Conservation (phyloP, 352 stramenopile genomes). For the Globisporangium mamillatum region DNA sequence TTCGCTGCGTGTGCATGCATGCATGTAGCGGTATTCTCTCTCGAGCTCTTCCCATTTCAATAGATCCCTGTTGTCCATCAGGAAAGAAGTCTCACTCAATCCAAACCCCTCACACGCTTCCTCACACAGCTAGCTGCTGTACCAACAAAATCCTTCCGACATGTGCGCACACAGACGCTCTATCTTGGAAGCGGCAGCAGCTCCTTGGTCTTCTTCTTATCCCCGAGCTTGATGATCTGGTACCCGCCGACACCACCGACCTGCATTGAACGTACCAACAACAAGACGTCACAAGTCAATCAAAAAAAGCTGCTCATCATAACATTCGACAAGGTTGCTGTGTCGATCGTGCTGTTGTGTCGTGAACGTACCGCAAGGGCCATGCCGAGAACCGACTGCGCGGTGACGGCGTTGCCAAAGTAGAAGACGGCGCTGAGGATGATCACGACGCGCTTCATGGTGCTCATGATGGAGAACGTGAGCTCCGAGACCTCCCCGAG, state of each 20-base stretch:
- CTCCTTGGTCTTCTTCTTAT: slow-evolving; percentile 34
- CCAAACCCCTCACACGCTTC: background rate
- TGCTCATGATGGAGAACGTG: slow-evolving; percentile 90
- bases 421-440: slow-evolving; percentile 84
- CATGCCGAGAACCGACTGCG: slow-evolving; percentile 73
- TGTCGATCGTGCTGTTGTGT: background rate
- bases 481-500: slow-evolving; percentile 85
- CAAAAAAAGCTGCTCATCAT: background rate
- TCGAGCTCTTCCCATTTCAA: background rate
- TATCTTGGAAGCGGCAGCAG: slow-evolving; percentile 10
- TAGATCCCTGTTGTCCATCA: background rate
- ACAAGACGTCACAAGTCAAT: slow-evolving; percentile 9
- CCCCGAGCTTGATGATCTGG: slow-evolving; percentile 72
- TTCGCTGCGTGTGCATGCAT: background rate
- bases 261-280: slow-evolving; percentile 18
- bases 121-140: background rate
- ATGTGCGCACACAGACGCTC: background rate
- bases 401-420: slow-evolving; percentile 78
- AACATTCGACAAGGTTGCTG: background rate
- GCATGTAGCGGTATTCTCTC: background rate
- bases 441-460: slow-evolving; percentile 87
- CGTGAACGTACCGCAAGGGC: slow-evolving; percentile 43
- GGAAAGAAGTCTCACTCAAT: background rate
- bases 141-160: background rate
- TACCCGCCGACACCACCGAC: slow-evolving; percentile 72